Evolutionary conservation across 352 stramenopile species (phyloP).

Genomic region (Phytopythium delawarense): DNA sequence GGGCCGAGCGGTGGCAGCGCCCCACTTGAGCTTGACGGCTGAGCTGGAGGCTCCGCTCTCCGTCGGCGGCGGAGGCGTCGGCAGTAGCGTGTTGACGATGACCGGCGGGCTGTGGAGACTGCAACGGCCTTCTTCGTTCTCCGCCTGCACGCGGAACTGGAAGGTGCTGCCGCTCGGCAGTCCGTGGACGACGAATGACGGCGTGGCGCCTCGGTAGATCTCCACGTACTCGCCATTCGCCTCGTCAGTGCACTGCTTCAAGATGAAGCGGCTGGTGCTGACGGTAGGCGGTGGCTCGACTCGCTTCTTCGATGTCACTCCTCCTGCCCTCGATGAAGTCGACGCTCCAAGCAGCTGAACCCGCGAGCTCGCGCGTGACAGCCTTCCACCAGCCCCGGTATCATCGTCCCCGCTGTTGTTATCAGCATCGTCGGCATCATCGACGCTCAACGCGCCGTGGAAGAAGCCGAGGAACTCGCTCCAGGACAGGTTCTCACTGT

Average conservation of each 20-base stretch:
- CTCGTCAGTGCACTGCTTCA: conserved; percentile 86
- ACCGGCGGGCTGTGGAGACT: conserved; percentile 71
- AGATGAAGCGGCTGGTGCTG: conserved; percentile 59
- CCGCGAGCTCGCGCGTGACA: not conserved
- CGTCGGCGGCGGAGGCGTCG: conserved; percentile 53
- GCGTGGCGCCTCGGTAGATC: conserved; percentile 72
- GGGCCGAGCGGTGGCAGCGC: conserved; percentile 27
- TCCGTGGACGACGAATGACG: conserved; percentile 70
- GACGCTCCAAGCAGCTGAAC: conserved; percentile 4
- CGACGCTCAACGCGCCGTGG: conserved; percentile 32
- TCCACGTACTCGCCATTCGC: conserved; percentile 78
- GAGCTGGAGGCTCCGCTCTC: conserved; percentile 10
- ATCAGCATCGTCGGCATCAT: conserved; percentile 22
- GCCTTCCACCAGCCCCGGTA: not conserved
- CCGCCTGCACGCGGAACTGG: conserved; percentile 84
- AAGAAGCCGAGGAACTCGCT: conserved; percentile 82
- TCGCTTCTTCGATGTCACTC: conserved; percentile 5
- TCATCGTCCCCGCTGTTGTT: conserved; percentile 4
- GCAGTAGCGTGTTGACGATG: conserved; percentile 83
- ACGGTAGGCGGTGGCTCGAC: conserved; percentile 6
- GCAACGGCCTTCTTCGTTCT: conserved; percentile 68
- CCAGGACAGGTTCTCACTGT: conserved; percentile 87
- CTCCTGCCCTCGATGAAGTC: conserved; percentile 14
- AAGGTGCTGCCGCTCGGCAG: conserved; percentile 82
- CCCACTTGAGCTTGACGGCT: conserved; percentile 55